Evolutionary conservation across 2,329 filamentous ascomycete species (phyloP).

Genomic region (Alternaria brassicicola): DNA sequence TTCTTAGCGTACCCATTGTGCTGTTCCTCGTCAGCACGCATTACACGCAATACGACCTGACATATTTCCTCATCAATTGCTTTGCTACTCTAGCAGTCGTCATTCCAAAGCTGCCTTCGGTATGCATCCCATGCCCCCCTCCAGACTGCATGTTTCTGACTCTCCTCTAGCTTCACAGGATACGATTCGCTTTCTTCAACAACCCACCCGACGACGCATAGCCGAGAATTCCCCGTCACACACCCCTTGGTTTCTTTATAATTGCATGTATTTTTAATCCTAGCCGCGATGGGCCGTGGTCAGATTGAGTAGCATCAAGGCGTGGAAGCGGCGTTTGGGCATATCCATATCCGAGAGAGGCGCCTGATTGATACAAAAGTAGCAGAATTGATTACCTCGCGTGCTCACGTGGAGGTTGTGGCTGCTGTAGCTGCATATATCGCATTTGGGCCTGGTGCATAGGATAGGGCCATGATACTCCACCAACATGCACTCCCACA

Average conservation of each 20-base stretch:
- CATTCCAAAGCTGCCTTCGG: slow-evolving; percentile 93
- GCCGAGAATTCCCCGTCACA: slow-evolving; percentile 19
- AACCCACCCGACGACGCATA: slow-evolving; percentile 47
- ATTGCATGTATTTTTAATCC: slow-evolving; percentile 46
- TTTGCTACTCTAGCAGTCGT: slow-evolving; percentile 89
- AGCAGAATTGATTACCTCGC: slow-evolving; percentile 14
- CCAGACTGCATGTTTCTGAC: slow-evolving; percentile 9
- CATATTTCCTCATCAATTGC: slow-evolving; percentile 97
- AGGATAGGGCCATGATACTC: not conserved
- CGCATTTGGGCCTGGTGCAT: not conserved
- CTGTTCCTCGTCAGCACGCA: slow-evolving; percentile 97
- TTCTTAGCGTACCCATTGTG: slow-evolving; percentile 90
- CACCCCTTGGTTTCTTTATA: slow-evolving; percentile 34
- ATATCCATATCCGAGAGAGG: slow-evolving; percentile 12
- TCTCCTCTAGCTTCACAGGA: slow-evolving; percentile 42
- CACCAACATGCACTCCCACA: not conserved
- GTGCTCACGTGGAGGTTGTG: slow-evolving; percentile 14
- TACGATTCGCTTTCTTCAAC: slow-evolving; percentile 50
- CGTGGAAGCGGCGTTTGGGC: slow-evolving; percentile 36
- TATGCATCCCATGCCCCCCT: slow-evolving; percentile 61
- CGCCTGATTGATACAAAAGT: slow-evolving; percentile 25
- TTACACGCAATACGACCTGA: slow-evolving; percentile 97
- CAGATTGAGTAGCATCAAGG: slow-evolving; percentile 40
- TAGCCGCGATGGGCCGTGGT: slow-evolving; percentile 26
- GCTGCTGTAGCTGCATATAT: slow-evolving; percentile 10